Evolutionary conservation across 192 early-diverging fungal genomes (phyloP), one percentile per base, ranked within the genome.

Genomic region (Coemansia sp.): DNA sequence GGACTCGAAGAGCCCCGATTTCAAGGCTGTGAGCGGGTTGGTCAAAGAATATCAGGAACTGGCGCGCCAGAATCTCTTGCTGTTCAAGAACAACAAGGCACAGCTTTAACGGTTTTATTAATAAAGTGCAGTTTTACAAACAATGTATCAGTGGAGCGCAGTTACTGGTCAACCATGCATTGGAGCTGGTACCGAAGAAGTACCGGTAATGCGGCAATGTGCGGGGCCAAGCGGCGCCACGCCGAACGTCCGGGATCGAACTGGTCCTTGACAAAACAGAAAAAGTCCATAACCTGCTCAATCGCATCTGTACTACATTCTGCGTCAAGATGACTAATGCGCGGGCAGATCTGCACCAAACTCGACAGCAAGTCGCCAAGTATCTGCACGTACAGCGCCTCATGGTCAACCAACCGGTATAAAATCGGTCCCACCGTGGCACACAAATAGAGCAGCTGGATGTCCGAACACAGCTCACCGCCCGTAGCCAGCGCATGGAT

Each of bases 11-110:
- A 48, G 85, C 62, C 81, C 85, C 20, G 85, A 88, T 53, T 98
- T 98, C 78, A 92, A 88, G 78, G 69, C 61, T 3, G 85, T 97
- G 56, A 90, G 89, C 49, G 74, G 71, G 26, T 74, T 98, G 38
- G 85, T 97, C 68, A 98, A 98, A 82, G 89, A 94, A 68, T 85
- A 86, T 64, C 88, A 88, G 69, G 77, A 84, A 20, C 73, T 78
- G 14, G 90, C 89, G 27, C 73, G 78, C 37, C 71, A 82, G 47
- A 91, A 89, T 77, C 85, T 86, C 59, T 64, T 93, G 61, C 81
- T 74, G 49, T 87, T 65, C 73, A 86, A 61, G 50, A 19, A 56
- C 24, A 38, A 18, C 5, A 43, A 41, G 8, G 65, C 65, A 16
- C 58, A 68, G 54, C 66, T 65, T 16, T 64, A 51, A 61, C 13